Percentiles rank a stretch among this genome's conserved stretches.
Evolutionary conservation across 768 basidiomycete genomes (phyloP).

Genomic region (Suillus spraguei): DNA sequence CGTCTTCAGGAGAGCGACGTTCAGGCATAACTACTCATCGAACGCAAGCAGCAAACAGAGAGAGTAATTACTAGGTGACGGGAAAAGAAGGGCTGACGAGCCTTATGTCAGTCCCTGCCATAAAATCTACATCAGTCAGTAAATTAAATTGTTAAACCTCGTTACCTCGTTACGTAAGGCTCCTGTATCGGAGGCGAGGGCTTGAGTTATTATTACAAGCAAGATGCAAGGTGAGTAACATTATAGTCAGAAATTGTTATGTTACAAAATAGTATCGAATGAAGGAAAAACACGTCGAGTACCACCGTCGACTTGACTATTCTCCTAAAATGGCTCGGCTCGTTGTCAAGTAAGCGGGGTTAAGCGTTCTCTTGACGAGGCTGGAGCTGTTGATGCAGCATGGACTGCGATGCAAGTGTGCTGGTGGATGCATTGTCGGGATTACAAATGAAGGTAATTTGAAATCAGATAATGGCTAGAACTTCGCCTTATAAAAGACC

Average conservation of each 20-base stretch:
- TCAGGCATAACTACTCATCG: constrained; percentile 21
- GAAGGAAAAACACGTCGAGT: background rate
- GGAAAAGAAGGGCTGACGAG: too few relatives aligned
- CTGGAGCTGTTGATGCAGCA: background rate
- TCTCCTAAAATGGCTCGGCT: background rate
- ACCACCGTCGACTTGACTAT: background rate
- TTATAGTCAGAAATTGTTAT: background rate
- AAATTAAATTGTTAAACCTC: background rate
- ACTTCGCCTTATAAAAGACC: background rate
- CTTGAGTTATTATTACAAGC: background rate
- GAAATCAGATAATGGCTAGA: too few relatives aligned
- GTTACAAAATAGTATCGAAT: background rate
- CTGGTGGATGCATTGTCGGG: background rate
- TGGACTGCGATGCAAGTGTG: background rate
- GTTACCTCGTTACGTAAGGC: constrained; percentile 6
- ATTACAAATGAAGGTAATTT: background rate
- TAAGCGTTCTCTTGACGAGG: background rate
- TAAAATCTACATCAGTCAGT: background rate
- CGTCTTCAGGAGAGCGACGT: constrained; percentile 14
- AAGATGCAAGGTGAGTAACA: background rate
- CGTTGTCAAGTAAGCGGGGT: background rate
- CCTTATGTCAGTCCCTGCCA: too few relatives aligned
- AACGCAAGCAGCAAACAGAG: constrained; percentile 2
- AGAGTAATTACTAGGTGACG: background rate
- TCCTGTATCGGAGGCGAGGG: background rate